Conservation (phyloP, 345 rosid genomes). For the Arabidopsis thaliana region DNA sequence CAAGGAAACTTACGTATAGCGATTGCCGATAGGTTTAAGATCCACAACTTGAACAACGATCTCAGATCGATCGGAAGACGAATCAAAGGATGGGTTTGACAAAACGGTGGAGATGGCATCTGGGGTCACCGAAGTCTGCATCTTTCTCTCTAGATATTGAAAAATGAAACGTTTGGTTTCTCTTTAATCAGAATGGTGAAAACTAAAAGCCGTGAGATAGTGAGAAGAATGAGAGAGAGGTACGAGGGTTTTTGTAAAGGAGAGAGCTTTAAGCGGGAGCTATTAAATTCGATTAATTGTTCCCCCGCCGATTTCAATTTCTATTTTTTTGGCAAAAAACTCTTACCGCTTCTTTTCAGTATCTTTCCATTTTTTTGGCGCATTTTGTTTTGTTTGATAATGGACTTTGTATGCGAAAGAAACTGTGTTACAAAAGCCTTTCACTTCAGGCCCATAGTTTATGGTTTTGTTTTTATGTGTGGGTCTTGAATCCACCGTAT, state of each 20-base stretch:
- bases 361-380: slow-evolving; percentile 10
- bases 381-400: background rate
- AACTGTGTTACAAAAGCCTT: background rate
- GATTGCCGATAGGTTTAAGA: slow-evolving; percentile 80
- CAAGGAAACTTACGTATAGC: slow-evolving; percentile 59
- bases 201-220: background rate
- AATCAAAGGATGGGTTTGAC: slow-evolving; percentile 71
- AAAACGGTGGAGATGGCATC: slow-evolving; percentile 68
- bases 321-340: background rate
- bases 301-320: slow-evolving; percentile 8
- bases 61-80: slow-evolving; percentile 54
- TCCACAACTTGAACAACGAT: slow-evolving; percentile 79
- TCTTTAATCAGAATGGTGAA: background rate
- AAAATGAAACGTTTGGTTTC: background rate
- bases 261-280: slow-evolving; percentile 30
- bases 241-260: slow-evolving; percentile 31
- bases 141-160: slow-evolving; percentile 14
- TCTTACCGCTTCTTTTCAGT: slow-evolving; percentile 15
- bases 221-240: no score
- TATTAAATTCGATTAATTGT: slow-evolving; percentile 21
- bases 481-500: background rate
- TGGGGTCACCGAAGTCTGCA: slow-evolving; percentile 59
- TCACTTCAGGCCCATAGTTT: background rate
- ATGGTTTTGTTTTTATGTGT: no score
- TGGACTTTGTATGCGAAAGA: no score